These are phyloP conservation scores for Nakazawaea ernobii DNA, from an alignment of 805 yeast genomes.

Conservation along the genomic window DNA sequence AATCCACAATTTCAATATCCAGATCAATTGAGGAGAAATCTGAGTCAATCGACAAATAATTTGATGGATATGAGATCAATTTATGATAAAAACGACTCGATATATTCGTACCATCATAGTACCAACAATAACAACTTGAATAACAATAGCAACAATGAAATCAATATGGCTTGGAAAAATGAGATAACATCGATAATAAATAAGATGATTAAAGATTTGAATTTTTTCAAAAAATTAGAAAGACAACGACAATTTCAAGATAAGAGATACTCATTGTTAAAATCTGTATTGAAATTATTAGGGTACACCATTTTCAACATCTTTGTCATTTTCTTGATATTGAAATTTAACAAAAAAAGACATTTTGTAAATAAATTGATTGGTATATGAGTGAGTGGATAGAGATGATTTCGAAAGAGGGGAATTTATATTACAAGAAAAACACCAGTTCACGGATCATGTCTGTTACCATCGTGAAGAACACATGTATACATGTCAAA, in stretches of 20 bases:
- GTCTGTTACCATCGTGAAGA: neutral
- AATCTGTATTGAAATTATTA: neutral
- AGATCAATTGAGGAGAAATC: neutral
- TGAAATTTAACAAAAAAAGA: constrained; percentile 2
- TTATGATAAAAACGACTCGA: constrained; percentile 4
- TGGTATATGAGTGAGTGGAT: neutral
- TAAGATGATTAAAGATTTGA: constrained; percentile 36
- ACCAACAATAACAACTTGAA: neutral
- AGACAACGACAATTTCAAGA: neutral
- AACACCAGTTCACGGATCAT: neutral
- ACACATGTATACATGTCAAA: too few species aligned
- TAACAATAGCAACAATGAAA: constrained; percentile 24
- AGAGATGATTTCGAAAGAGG: neutral
- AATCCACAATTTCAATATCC: constrained; percentile 6
- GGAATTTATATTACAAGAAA: neutral
- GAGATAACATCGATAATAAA: constrained; percentile 43
- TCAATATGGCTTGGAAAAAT: constrained; percentile 43
- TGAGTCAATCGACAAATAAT: constrained; percentile 1
- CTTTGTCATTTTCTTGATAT: neutral
- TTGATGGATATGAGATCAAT: constrained; percentile 5
- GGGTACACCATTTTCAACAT: constrained; percentile 2
- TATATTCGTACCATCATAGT: constrained; percentile 2
- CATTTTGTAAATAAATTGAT: neutral
- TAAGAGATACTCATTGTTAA: neutral
- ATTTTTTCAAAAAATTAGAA: constrained; percentile 14